phyloP scores from a whole-genome alignment of 2,329 filamentous ascomycete species.

The Beauveria medogensis region DNA sequence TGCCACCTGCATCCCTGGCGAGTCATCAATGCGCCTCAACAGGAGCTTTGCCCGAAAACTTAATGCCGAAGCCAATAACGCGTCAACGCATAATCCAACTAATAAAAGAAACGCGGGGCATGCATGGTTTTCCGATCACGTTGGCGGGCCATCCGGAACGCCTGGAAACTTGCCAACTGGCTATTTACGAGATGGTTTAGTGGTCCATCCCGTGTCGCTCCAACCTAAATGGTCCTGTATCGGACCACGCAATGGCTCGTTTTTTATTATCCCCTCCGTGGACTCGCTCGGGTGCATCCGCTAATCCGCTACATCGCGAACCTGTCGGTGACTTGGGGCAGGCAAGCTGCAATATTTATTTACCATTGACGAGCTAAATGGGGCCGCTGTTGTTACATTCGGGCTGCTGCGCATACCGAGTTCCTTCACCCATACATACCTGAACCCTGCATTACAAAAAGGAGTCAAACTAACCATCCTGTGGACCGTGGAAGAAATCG shows the following conservation, averaged over 20 bases:
- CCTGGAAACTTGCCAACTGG: background rate
- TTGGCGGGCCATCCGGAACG: conserved; percentile 3
- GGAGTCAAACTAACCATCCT: background rate
- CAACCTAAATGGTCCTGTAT: background rate
- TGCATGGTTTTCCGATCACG: conserved; percentile 9
- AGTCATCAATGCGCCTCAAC: background rate
- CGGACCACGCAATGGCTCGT: background rate
- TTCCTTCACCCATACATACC: background rate
- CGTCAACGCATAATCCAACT: background rate
- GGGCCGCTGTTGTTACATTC: background rate
- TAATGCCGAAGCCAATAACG: background rate
- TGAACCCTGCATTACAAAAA: background rate
- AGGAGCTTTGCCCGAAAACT: background rate
- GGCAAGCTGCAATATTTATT: no score
- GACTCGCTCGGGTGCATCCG: background rate
- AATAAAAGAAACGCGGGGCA: conserved; percentile 7
- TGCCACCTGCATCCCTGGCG: background rate
- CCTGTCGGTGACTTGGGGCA: no score
- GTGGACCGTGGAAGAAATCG: background rate
- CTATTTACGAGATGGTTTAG: background rate
- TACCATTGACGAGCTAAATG: background rate
- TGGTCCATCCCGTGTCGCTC: background rate
- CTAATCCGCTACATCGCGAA: no score
- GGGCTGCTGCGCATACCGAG: no score
- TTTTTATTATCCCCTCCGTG: background rate